phyloP scores from a whole-genome alignment of 108 stramenopile genomes.

The Nitzschia sp. region DNA sequence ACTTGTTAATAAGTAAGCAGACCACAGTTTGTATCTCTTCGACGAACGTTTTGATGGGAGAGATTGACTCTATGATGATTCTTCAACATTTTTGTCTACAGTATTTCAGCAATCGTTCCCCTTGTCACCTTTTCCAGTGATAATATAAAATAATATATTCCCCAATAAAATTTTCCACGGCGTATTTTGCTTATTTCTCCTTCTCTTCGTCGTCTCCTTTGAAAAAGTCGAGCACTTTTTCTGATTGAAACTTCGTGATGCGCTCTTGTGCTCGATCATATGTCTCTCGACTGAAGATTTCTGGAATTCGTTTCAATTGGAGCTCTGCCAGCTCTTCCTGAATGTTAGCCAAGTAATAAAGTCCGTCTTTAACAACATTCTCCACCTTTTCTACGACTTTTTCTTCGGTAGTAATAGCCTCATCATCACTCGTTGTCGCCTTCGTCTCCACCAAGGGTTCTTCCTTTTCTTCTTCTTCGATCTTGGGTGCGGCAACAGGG shows the following conservation, averaged over 20 bases:
- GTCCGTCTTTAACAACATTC: not conserved
- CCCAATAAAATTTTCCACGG: constrained; percentile 1
- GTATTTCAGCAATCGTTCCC: no score
- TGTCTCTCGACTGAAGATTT: not conserved
- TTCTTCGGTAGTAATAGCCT: not conserved
- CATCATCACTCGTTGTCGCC: not conserved
- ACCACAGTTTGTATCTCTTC: no score
- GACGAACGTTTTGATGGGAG: no score
- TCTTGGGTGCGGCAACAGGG: not conserved
- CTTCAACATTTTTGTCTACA: no score
- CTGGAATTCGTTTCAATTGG: not conserved
- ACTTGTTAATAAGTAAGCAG: no score
- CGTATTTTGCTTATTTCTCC: no score
- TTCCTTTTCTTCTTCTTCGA: not conserved
- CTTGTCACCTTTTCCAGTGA: no score
- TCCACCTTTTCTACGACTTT: not conserved
- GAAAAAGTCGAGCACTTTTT: not conserved
- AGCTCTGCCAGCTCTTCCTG: not conserved
- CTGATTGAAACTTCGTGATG: not conserved
- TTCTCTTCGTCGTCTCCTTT: not conserved
- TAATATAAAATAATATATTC: no score
- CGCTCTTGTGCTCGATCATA: not conserved
- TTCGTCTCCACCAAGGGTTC: not conserved
- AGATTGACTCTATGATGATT: no score
- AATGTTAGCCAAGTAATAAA: not conserved